phyloP scores from a whole-genome alignment of 345 rosid species.

The Eucalyptus erythrocorys region DNA sequence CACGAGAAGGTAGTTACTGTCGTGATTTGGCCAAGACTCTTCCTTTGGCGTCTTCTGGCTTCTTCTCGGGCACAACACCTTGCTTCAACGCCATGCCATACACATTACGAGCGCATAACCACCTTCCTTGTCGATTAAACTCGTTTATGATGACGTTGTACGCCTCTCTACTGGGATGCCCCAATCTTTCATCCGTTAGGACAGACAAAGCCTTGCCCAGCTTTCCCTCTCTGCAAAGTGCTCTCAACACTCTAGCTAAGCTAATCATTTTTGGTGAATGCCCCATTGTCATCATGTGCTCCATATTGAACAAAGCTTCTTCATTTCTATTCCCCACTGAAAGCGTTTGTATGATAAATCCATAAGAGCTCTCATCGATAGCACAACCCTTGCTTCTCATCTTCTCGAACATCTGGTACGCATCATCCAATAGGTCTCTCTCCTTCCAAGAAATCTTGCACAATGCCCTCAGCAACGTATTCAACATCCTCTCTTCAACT shows the following conservation, averaged over 20 bases:
- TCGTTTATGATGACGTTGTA: conserved; percentile 29
- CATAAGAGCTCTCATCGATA: conserved; percentile 7
- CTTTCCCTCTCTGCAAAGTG: conserved; percentile 22
- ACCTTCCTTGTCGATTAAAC: conserved; percentile 21
- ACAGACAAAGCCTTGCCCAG: conserved; percentile 25
- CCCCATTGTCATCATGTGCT: conserved; percentile 17
- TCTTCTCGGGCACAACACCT: conserved; percentile 22
- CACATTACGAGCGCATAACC: conserved; percentile 14
- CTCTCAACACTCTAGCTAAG: conserved; percentile 23
- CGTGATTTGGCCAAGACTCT: background rate
- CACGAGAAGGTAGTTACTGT: background rate
- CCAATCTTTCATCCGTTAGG: conserved; percentile 14
- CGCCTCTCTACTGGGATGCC: conserved; percentile 16
- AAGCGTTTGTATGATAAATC: conserved; percentile 18
- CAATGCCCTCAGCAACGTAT: conserved; percentile 25
- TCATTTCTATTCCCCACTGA: conserved; percentile 16
- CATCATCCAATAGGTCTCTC: conserved; percentile 18
- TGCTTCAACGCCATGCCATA: conserved; percentile 46
- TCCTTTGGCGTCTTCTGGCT: background rate
- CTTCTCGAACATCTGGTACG: conserved; percentile 27
- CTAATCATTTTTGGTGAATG: conserved; percentile 19
- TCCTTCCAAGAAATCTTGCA: conserved; percentile 25
- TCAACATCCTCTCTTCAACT: conserved; percentile 24
- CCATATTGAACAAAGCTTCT: conserved; percentile 18
- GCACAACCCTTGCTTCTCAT: conserved; percentile 8